These are phyloP conservation scores for Vanderwaltozyma tropicalis DNA, from an alignment of 805 yeast genomes.

Conservation along the genomic window DNA sequence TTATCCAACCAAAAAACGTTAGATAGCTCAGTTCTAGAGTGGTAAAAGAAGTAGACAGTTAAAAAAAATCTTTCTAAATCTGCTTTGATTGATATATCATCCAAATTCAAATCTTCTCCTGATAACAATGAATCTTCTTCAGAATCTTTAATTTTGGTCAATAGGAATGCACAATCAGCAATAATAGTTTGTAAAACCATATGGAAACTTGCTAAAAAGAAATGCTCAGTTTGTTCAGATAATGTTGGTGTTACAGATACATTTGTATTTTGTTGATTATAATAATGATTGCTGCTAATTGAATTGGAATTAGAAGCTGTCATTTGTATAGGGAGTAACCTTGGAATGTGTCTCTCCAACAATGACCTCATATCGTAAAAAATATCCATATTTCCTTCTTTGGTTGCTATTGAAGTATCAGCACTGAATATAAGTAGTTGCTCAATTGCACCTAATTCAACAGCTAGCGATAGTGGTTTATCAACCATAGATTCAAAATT, in stretches of 20 bases:
- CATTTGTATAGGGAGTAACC: slow-evolving; percentile 41
- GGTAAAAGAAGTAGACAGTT: slow-evolving; percentile 59
- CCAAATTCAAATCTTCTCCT: slow-evolving; percentile 44
- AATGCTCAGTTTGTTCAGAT: slow-evolving; percentile 20
- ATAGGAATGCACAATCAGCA: slow-evolving; percentile 51
- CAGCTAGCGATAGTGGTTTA: slow-evolving; percentile 46
- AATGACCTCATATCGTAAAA: slow-evolving; percentile 58
- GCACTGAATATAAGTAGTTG: slow-evolving; percentile 52
- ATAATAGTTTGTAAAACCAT: slow-evolving; percentile 46
- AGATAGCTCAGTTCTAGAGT: slow-evolving; percentile 48
- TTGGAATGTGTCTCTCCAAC: slow-evolving; percentile 57
- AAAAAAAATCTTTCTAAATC: slow-evolving; percentile 84
- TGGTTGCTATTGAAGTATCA: slow-evolving; percentile 36
- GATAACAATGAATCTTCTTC: slow-evolving; percentile 66
- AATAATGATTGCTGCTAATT: background rate
- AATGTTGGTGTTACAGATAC: slow-evolving; percentile 7
- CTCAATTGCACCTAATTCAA: slow-evolving; percentile 62
- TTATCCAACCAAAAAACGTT: slow-evolving; percentile 58
- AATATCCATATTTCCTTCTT: slow-evolving; percentile 34
- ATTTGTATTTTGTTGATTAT: slow-evolving; percentile 13
- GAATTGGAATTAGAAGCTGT: slow-evolving; percentile 33
- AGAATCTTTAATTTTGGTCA: slow-evolving; percentile 57
- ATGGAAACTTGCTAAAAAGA: slow-evolving; percentile 36
- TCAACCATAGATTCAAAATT: slow-evolving; percentile 50
- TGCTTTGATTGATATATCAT: slow-evolving; percentile 58